Evolutionary conservation across 2,329 filamentous ascomycete species (phyloP).

Genomic region (Pyrenophora teres): DNA sequence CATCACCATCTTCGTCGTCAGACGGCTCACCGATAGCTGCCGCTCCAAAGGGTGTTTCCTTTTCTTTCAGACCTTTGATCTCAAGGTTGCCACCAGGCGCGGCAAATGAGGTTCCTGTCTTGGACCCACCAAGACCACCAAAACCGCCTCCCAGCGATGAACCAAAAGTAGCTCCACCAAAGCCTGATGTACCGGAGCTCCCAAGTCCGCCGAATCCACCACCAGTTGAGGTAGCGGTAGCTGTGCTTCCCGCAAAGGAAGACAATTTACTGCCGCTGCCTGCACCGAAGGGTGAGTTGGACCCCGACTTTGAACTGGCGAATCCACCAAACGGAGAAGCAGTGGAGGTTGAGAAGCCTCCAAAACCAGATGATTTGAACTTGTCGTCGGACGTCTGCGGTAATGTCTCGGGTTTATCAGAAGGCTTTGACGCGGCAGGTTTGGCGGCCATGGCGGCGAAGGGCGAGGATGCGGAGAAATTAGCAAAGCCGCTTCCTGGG

Average conservation of each 20-base stretch:
- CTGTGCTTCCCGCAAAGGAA: constrained; percentile 30
- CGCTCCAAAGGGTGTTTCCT: constrained; percentile 77
- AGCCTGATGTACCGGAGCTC: constrained; percentile 39
- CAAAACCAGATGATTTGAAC: constrained; percentile 59
- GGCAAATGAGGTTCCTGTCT: constrained; percentile 69
- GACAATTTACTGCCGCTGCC: constrained; percentile 30
- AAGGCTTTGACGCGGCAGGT: constrained; percentile 33
- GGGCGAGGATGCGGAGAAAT: constrained; percentile 53
- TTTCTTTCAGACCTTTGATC: constrained; percentile 58
- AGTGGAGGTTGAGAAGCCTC: constrained; percentile 47
- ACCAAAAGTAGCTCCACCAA: constrained; percentile 48
- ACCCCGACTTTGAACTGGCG: constrained; percentile 16
- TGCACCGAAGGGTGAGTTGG: constrained; percentile 46
- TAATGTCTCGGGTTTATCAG: constrained; percentile 24
- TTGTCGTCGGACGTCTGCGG: constrained; percentile 51
- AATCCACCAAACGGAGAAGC: constrained; percentile 45
- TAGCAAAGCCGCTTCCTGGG: constrained; percentile 50
- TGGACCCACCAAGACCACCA: constrained; percentile 27
- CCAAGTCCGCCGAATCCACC: constrained; percentile 44
- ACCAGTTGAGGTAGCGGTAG: constrained; percentile 22
- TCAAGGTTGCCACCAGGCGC: constrained; percentile 57
- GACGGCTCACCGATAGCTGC: constrained; percentile 65
- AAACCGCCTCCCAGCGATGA: constrained; percentile 47
- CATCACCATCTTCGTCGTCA: constrained; percentile 59
- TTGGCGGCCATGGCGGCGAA: constrained; percentile 53